Evolutionary conservation across 1,284 basidiomycete genomes (phyloP).

Genomic region (Serendipita sp.): DNA sequence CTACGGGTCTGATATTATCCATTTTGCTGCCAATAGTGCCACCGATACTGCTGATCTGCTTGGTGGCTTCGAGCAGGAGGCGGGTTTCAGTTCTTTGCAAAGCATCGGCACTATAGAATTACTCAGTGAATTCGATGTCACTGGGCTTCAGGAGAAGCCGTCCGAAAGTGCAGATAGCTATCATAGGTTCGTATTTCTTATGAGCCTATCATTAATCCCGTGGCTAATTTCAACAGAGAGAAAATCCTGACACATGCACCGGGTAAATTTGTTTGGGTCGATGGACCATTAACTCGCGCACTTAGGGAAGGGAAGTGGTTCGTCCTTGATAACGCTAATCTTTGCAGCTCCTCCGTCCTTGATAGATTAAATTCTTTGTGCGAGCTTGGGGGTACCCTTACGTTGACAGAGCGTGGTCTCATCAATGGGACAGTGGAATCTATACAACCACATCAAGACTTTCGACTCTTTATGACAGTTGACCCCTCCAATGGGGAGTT

Average conservation of each 20-base stretch:
- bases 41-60: slow-evolving; percentile 91
- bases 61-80: slow-evolving; percentile 90
- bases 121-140: neutral
- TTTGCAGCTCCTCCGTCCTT: slow-evolving; percentile 89
- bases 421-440: slow-evolving; percentile 64
- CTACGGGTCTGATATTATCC: slow-evolving; percentile 54
- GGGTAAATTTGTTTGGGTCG: slow-evolving; percentile 77
- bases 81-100: slow-evolving; percentile 19
- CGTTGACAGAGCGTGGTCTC: slow-evolving; percentile 81
- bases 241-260: slow-evolving; percentile 27
- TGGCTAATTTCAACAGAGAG: neutral
- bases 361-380: slow-evolving; percentile 96
- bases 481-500: slow-evolving; percentile 88
- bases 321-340: slow-evolving; percentile 84
- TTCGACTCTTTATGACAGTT: slow-evolving; percentile 89
- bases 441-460: slow-evolving; percentile 73
- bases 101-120: neutral
- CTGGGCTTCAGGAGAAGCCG: neutral
- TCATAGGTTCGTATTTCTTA: too few species aligned
- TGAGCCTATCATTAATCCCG: too few species aligned
- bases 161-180: neutral
- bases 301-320: slow-evolving; percentile 84
- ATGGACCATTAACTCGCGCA: slow-evolving; percentile 84
- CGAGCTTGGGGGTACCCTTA: slow-evolving; percentile 69
- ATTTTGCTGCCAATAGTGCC: slow-evolving; percentile 72